phyloP scores from a whole-genome alignment of 31 red algal genomes.

The Odonthalia washingtoniensis region DNA sequence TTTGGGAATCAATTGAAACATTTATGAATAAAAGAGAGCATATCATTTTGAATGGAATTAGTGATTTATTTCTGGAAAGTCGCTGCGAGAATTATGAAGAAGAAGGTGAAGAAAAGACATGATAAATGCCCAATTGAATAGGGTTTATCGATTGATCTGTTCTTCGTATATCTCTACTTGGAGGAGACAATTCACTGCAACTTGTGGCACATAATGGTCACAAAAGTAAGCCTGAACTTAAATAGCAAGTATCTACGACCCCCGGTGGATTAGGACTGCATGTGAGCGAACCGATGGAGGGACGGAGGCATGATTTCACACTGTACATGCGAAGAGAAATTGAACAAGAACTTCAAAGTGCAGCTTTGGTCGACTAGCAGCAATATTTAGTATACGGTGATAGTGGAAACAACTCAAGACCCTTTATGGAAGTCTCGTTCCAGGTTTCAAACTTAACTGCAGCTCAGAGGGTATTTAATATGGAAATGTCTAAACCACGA shows the following conservation, averaged over 20 bases:
- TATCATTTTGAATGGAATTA: neutral
- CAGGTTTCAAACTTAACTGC: neutral
- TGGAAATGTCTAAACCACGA: conserved; percentile 6
- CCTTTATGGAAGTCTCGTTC: neutral
- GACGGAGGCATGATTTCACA: neutral
- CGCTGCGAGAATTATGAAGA: conserved; percentile 2
- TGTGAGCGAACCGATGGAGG: neutral
- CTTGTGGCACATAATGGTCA: neutral
- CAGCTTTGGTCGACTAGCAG: neutral
- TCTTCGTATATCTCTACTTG: conserved; percentile 28
- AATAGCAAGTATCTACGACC: neutral
- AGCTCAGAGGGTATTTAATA: conserved; percentile 9
- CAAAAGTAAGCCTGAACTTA: neutral
- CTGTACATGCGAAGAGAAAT: neutral
- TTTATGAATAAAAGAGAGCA: neutral
- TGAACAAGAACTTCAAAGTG: neutral
- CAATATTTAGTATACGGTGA: neutral
- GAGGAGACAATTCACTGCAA: neutral
- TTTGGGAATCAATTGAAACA: neutral
- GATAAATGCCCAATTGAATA: conserved; percentile 34
- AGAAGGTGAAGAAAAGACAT: conserved; percentile 1
- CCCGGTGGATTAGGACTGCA: neutral
- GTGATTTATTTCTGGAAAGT: neutral
- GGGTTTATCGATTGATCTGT: conserved; percentile 68
- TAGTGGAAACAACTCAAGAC: too few relatives aligned